Evolutionary conservation across 257 asterid species (phyloP).

Genomic region (Asclepias syriaca): DNA sequence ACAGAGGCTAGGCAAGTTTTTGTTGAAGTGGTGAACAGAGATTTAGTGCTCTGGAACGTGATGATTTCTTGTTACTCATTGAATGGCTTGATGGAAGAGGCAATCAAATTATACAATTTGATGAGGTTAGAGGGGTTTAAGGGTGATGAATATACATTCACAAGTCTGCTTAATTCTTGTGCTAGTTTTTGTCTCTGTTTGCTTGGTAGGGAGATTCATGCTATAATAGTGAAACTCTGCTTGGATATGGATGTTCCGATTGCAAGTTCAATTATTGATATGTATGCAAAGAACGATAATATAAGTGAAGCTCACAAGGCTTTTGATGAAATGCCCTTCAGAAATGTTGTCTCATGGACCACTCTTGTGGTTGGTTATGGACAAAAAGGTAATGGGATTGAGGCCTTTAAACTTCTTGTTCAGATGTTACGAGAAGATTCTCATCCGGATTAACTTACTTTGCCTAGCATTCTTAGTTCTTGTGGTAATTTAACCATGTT

Average conservation of each 20-base stretch:
- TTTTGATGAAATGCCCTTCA: conserved; percentile 28
- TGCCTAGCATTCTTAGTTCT: conserved; percentile 33
- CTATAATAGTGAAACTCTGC: conserved; percentile 17
- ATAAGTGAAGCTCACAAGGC: conserved; percentile 23
- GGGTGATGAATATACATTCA: conserved; percentile 29
- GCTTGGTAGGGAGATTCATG: conserved; percentile 28
- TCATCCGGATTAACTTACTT: conserved; percentile 30
- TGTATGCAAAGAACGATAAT: conserved; percentile 30
- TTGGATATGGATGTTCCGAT: conserved; percentile 23
- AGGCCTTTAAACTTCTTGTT: conserved; percentile 24
- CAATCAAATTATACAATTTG: conserved; percentile 15
- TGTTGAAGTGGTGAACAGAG: conserved; percentile 12
- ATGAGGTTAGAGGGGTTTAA: conserved; percentile 26
- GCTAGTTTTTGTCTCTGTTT: conserved; percentile 16
- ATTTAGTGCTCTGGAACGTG: conserved; percentile 31
- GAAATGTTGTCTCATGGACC: conserved; percentile 36
- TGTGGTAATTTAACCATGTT: conserved; percentile 27
- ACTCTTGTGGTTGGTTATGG: conserved; percentile 36
- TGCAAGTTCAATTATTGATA: conserved; percentile 31
- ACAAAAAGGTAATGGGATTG: conserved; percentile 23
- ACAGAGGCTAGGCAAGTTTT: conserved; percentile 30
- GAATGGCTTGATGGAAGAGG: conserved; percentile 23
- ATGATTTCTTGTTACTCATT: conserved; percentile 25
- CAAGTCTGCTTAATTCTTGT: conserved; percentile 30
- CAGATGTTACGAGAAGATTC: conserved; percentile 25